Evolutionary conservation across 768 basidiomycete genomes (phyloP), one percentile per base, ranked within the genome.

Genomic region (Boletus tomentosulus): DNA sequence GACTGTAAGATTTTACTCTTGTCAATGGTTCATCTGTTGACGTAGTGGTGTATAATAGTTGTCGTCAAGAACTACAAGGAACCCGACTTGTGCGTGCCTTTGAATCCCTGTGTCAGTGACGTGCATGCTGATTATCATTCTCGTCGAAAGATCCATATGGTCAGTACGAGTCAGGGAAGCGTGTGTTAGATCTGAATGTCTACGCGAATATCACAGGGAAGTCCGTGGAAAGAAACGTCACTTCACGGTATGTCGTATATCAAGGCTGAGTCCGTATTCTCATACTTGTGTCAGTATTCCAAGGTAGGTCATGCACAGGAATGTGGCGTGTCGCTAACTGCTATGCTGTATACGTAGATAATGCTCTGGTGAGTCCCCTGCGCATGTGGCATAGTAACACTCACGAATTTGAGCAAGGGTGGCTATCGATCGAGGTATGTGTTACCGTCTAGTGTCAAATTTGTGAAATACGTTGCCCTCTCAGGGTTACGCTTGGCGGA

Each of bases 401-500:
- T 58, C 38, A 61, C 33, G 27, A 28, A 8, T 42, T 31, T n/a
- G 50, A 22, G 19, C 8, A 56, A 92, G 92, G 95, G 95, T 98
- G 45, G 95, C 95, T 0, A 83, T 98, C 51, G 95, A 98, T 62
- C 78, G 96, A 76, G 95, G 94, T 76, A 59, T 25, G 49, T 51
- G 3, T 43, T n/a, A 24, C 24, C 7, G 3, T 24, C 41, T 24
- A 12, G 15, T 22, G 11, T 41, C 45, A 5, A 5, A 27, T 15
- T 27, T 4, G 27, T 25, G 0, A 11, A 1, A 22, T 11, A 3
- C 34, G 11, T 44, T 52, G 25, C 10, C 53, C 16, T 13, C 30
- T n/a, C 42, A 85, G 85, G 88, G 6, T 77, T 98, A 6, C 89
- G 96, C 10, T 79, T 99, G 24, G 92, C 94, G 3, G 95, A 98